Base-by-base conservation (phyloP, 1,139 yeast species). In the Candida sojae region DNA sequence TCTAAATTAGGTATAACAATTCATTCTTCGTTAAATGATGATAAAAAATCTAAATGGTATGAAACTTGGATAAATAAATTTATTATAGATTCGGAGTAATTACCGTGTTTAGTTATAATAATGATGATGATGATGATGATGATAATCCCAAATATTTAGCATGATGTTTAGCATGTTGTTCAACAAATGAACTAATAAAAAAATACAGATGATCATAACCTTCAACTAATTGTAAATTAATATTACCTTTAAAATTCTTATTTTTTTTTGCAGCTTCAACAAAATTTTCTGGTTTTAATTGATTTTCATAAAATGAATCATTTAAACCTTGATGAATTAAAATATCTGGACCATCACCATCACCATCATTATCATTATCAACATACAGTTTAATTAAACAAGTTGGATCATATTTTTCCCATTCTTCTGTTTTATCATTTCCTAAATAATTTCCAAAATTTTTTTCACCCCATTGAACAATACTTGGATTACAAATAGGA, bases 161-260 rank as follows among this genome's bases (percentile, higher is more conserved):
- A 61, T 93, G 98, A 65, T 85, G 93, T 54, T 79, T 82, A 41
- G 96, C 91, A 63, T 93, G 98, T 42, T 85, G 90, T 51, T 82
- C 87, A 25, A 87, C 88, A 66, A 91, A 92, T 0, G 90, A 69
- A 49, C 95, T 80, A 52, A 93, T 79, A 66, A 91, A 93, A 67
- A 80, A 93, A 71, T 92, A 93, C 46, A 92, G 86, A 63, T 93
- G 99, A 62, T 93, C 97, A 62, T 85, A 92, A 2, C 93, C 97
- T 3, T 88, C 92, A 29, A 82, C 96, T 43, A 83, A 64, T 35
- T 83, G 71, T 50, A 89, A 67, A 42, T 80, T 73, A 51, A 92
- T 75, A 47, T 81, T 76, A 3, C 84, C 88, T 49, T 80, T 81
- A 69, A n/a, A n/a, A n/a, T n/a, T n/a, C n/a, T 85, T 85, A 9